phyloP scores from a whole-genome alignment of 345 rosid genomes.

The Luvunga scandens region DNA sequence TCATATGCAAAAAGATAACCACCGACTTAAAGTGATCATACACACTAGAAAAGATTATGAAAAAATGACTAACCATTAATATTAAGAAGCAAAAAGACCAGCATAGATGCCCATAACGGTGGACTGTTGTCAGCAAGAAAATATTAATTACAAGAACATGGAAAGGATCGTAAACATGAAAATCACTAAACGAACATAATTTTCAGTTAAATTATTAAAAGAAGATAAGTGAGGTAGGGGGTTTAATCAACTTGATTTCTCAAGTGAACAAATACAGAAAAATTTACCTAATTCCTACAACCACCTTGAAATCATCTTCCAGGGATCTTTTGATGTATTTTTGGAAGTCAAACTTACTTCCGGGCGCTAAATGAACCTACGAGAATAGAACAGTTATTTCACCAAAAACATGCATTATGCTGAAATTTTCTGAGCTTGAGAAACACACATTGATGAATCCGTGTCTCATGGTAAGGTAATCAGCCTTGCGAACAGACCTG shows the following conservation, averaged over 20 bases:
- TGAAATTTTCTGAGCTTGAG: not conserved
- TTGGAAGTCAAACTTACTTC: conserved; percentile 83
- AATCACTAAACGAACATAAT: too few relatives aligned
- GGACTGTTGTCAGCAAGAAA: conserved; percentile 49
- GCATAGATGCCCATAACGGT: conserved; percentile 70
- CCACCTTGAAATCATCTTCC: conserved; percentile 95
- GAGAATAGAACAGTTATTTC: conserved; percentile 4
- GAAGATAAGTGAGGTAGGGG: not conserved
- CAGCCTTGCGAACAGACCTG: conserved; percentile 71
- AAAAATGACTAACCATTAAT: conserved; percentile 58
- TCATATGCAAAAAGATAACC: not conserved
- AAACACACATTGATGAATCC: conserved; percentile 76
- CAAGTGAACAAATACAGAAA: not conserved
- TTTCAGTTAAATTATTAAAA: not conserved
- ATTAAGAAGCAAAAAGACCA: conserved; percentile 65
- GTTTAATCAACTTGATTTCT: not conserved
- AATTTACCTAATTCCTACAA: conserved; percentile 82
- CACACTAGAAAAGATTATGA: not conserved
- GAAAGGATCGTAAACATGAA: not conserved
- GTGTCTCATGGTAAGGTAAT: conserved; percentile 85
- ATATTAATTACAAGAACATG: conserved; percentile 12
- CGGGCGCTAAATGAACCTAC: conserved; percentile 90
- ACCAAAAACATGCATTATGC: not conserved
- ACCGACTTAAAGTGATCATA: not conserved
- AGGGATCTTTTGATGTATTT: conserved; percentile 85